Conservation (phyloP, 345 rosid species). For the Citrus cavaleriei region DNA sequence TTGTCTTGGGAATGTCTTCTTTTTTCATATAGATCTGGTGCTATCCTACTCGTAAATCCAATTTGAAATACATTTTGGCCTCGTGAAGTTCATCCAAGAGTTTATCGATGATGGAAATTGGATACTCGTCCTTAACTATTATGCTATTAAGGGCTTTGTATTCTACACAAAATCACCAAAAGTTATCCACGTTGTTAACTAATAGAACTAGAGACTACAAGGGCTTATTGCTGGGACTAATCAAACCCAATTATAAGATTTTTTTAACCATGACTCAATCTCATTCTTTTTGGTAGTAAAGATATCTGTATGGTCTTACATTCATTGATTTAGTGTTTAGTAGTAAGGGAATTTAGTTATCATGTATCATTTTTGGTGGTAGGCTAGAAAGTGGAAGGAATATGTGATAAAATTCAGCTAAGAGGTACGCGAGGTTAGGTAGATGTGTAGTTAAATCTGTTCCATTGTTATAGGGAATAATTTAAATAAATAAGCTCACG, state of each 20-base stretch:
- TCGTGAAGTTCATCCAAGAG: background rate
- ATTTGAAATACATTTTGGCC: background rate
- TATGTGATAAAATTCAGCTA: background rate
- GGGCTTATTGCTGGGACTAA: background rate
- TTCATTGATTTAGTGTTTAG: background rate
- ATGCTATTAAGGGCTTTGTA: background rate
- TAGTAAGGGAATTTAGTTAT: background rate
- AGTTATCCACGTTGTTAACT: background rate
- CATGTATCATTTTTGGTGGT: background rate
- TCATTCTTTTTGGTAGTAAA: background rate
- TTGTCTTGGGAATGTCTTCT: background rate
- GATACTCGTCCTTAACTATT: background rate
- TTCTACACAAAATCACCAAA: background rate
- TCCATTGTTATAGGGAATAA: background rate
- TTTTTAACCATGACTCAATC: background rate
- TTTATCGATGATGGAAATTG: background rate
- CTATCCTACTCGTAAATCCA: background rate
- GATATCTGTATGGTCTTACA: background rate
- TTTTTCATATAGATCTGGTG: background rate
- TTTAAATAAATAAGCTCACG: too few relatives aligned
- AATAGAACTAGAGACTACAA: background rate
- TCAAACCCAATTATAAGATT: background rate
- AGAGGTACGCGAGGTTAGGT: background rate
- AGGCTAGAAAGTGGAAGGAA: background rate
- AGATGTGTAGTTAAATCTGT: background rate